Percentiles rank a stretch among this genome's conserved stretches.
These are phyloP conservation scores for Claviceps sp. DNA, from an alignment of 2,329 filamentous ascomycete genomes.

Conservation along the genomic window DNA sequence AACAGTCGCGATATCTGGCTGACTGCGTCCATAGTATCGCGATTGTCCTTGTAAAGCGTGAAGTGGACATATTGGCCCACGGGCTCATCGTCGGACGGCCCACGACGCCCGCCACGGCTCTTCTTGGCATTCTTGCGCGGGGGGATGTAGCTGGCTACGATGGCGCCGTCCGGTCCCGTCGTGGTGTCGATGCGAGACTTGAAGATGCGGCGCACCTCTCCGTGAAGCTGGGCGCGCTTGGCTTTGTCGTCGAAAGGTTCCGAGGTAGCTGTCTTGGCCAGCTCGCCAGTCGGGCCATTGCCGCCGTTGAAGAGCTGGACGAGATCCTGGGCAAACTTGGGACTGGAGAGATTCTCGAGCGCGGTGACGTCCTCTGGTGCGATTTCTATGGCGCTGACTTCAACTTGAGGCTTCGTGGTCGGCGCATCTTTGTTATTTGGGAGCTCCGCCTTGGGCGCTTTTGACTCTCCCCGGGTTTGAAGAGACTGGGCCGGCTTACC, in stretches of 20 bases:
- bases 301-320: constrained; percentile 27
- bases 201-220: constrained; percentile 66
- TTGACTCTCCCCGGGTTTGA: constrained; percentile 7
- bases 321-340: constrained; percentile 26
- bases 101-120: constrained; percentile 13
- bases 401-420: constrained; percentile 9
- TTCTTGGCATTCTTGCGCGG: constrained; percentile 22
- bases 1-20: constrained; percentile 62
- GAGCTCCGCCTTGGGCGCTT: not conserved
- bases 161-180: constrained; percentile 44
- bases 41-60: constrained; percentile 91
- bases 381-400: constrained; percentile 12
- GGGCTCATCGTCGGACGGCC: constrained; percentile 18
- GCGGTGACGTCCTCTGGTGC: constrained; percentile 19
- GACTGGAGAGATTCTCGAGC: constrained; percentile 27
- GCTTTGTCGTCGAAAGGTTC: constrained; percentile 30
- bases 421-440: constrained; percentile 1
- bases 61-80: constrained; percentile 75
- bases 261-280: constrained; percentile 23
- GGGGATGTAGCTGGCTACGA: constrained; percentile 53
- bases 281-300: constrained; percentile 15
- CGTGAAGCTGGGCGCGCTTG: constrained; percentile 35
- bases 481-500: constrained; percentile 8
- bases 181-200: constrained; percentile 62
- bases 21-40: constrained; percentile 87